Base-by-base conservation (phyloP, 2,329 filamentous ascomycete species). In the Pyricularia grisea region DNA sequence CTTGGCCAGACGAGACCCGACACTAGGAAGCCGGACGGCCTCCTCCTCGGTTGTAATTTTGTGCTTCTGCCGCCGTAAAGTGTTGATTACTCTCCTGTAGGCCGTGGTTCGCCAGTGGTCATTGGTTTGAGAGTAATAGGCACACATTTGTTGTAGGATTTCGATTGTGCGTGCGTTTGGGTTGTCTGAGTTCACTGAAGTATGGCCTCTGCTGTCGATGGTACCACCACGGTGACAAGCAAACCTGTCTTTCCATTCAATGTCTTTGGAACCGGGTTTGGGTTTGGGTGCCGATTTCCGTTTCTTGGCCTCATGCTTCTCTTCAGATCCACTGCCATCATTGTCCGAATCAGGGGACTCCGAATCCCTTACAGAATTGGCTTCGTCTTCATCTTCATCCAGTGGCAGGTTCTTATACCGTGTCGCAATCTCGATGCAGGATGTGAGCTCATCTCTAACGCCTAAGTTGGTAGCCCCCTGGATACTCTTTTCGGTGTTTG, bases 111-210 rank as follows among this genome's bases (percentile, higher is more conserved):
- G 88, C 91, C 92, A 97, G 50, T 88, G 85, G 74, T 97, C 93
- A 58, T 88, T 84, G n/a, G 86, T 87, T 7, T 89, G 84, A 4
- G 85, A 85, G 76, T 97, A 97, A 77, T 94, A 90, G 68, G 89
- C 85, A 61, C 87, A 85, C 92, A 97, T 93, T 72, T 91, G 83
- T 73, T 93, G 87, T 5, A 97, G 81, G 2, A 95, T 82, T 65
- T 90, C 85, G 67, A 97, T 93, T 0, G 92, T 96, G 14, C 85
- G 81, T 1, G 82, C 81, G 75, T 97, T 98, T 0, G 92, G 92
- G 72, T 91, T 92, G 0, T 78, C 74, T 17, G 78, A 74, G 17
- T 79, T 76, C 4, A 76, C 60, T n/a, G 69, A 5, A 28, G 58
- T 68, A 25, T 31, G 75, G 42, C 81, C 78, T 67, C 79, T 81